Base-by-base conservation (phyloP, 768 basidiomycete species). In the Postia placenta region DNA sequence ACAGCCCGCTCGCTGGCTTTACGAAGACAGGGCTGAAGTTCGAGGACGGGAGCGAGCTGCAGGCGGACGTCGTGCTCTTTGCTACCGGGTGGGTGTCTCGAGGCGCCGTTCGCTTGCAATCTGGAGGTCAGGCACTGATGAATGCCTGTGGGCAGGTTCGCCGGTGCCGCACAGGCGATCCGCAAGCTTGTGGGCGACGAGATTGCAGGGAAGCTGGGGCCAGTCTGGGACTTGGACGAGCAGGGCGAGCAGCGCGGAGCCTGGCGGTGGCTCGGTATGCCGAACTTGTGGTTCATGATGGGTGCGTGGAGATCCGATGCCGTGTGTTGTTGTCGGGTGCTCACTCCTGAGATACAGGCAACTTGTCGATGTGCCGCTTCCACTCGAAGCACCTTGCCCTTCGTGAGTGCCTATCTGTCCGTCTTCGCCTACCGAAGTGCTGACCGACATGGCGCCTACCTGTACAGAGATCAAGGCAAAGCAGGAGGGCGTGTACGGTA, bases 381-480 rank as follows among this genome's bases (percentile, higher is more conserved):
- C 73, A 83, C 62, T 85, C 85, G 4, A 83, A 77, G 49, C 80
- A 80, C 56, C 44, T 85, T 30, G 83, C 81, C 0, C 67, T 85
- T 41, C 81, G 81, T 85, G 58, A 59, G 82, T 76, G 3, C 20
- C 26, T 26, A 33, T n/a, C 2, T 27, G 25, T 2, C 42, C 3
- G 22, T 28, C 12, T 41, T 26, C 22, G 42, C 5, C 24, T 14
- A 5, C 42, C 14, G 5, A 5, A 11, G 24, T 42, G 28, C n/a
- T 38, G 2, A 35, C 26, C 24, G 39, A 19, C 15, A 27, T 35
- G n/a, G 7, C 15, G 3, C 35, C n/a, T n/a, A 3, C 36, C 17
- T 19, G 14, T 42, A 44, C 60, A 85, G 84, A 86, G 65, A 85
- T 87, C 60, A 85, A 84, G 60, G 84, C 83, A 0, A 74, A 75